Evolutionary conservation across 495 filamentous ascomycete genomes (phyloP).

Genomic region (Talaromyces ruber): DNA sequence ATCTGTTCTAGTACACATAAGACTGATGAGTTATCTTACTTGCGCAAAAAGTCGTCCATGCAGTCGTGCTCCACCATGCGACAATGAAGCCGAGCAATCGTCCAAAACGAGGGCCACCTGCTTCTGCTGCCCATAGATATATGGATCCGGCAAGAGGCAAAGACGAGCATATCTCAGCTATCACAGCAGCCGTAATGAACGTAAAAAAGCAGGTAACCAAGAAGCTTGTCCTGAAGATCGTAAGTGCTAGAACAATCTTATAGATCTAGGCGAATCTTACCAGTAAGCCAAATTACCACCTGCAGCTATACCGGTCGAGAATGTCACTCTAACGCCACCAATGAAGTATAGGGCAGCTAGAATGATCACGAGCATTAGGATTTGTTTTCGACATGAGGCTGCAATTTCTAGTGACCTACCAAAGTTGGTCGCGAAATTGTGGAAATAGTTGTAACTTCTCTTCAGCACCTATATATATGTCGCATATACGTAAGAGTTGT

Average conservation of each 20-base stretch:
- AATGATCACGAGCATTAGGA: background rate
- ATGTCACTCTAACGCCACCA: slow-evolving; percentile 46
- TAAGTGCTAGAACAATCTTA: background rate
- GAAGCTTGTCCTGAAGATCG: slow-evolving; percentile 39
- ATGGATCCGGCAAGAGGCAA: slow-evolving; percentile 47
- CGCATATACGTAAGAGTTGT: slow-evolving; percentile 1
- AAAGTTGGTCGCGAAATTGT: slow-evolving; percentile 49
- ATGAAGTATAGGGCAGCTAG: slow-evolving; percentile 47
- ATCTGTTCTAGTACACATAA: too few relatives aligned
- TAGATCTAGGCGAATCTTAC: slow-evolving; percentile 10
- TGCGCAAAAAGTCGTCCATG: slow-evolving; percentile 49
- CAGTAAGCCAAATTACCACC: slow-evolving; percentile 50
- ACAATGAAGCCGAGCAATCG: slow-evolving; percentile 45
- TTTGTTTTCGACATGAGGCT: background rate
- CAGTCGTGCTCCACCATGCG: slow-evolving; percentile 52
- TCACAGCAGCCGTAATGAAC: slow-evolving; percentile 48
- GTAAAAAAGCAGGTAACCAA: slow-evolving; percentile 48
- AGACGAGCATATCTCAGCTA: slow-evolving; percentile 48
- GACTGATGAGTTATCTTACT: slow-evolving; percentile 9
- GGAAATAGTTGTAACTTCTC: slow-evolving; percentile 37
- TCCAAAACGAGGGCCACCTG: slow-evolving; percentile 43
- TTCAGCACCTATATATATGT: slow-evolving; percentile 27
- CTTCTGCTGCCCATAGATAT: slow-evolving; percentile 50
- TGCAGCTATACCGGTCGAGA: slow-evolving; percentile 45
- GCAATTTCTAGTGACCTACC: slow-evolving; percentile 20